Evolutionary conservation across 805 yeast genomes (phyloP), one percentile per base, ranked within the genome.

Genomic region (Isabelozyma rhagii): DNA sequence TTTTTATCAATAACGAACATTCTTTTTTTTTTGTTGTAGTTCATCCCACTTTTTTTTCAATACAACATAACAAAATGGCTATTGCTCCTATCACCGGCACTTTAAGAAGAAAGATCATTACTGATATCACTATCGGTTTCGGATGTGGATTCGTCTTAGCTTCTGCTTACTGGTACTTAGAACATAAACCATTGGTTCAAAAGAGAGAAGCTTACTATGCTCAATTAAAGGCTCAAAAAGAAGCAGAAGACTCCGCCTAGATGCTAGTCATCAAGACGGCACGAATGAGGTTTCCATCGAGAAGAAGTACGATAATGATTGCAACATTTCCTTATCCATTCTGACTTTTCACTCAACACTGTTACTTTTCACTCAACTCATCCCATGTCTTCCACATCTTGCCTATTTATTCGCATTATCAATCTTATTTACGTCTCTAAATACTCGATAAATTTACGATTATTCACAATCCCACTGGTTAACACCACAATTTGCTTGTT

Each of bases 191-290:
- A 38, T 59, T 77, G 53, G 87, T 89, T 50, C 79, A 78, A 58
- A 79, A 75, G 64, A 88, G 97, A 81, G 97, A 92, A 71, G 84
- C 81, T 51, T 90, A 83, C 82, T 92, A 92, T 74, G 83, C 85
- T 55, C 77, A 83, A 61, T 75, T 87, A 68, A 93, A 91, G 60
- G 84, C 84, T 67, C 78, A 84, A 74, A 86, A 87, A 79, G 80
- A 79, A 59, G 75, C 79, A 53, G 85, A 81, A 66, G 83, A 79
- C 49, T 55, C 75, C 41, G 71, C 62, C 42, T 62, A 54, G 25
- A 21, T 21, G 25, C 25, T 21, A 21, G 25, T 21, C 25, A 21
- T 21, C 25, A 21, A 21, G 25, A 21, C 25, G 25, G 25, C 25
- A 5, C 25, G 25, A 21, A 21, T 21, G 25, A 21, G 25, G 25